phyloP scores from a whole-genome alignment of 306 rosid genomes.

The Cicer cuneatum region DNA sequence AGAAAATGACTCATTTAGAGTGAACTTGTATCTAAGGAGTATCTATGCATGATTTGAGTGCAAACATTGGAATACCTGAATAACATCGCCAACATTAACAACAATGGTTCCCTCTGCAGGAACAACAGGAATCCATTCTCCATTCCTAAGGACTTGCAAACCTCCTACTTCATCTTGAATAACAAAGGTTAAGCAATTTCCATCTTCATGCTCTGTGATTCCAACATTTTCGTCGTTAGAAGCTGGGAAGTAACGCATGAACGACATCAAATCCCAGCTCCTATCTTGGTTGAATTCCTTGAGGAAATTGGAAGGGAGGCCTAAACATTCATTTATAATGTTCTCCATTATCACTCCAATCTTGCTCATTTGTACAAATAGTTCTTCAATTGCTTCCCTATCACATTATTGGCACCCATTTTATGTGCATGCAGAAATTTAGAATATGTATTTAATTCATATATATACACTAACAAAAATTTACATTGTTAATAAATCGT shows the following conservation, averaged over 20 bases:
- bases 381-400: constrained; percentile 58
- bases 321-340: constrained; percentile 57
- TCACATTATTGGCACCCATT: background rate
- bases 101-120: constrained; percentile 58
- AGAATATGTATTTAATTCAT: no score
- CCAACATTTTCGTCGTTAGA: constrained; percentile 48
- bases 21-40: no score
- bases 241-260: constrained; percentile 52
- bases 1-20: no score
- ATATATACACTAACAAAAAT: no score
- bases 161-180: constrained; percentile 65
- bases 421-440: background rate
- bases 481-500: no score
- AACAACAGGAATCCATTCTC: constrained; percentile 53
- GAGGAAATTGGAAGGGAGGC: constrained; percentile 54
- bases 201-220: constrained; percentile 56
- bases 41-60: background rate
- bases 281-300: constrained; percentile 58
- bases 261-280: constrained; percentile 56
- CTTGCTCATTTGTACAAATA: constrained; percentile 50
- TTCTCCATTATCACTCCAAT: constrained; percentile 48
- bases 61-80: constrained; percentile 47
- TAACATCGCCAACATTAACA: constrained; percentile 57
- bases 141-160: constrained; percentile 47
- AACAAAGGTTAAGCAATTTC: constrained; percentile 51